Evolutionary conservation across 2,329 filamentous ascomycete species (phyloP).

Genomic region (Fusarium scirpi): DNA sequence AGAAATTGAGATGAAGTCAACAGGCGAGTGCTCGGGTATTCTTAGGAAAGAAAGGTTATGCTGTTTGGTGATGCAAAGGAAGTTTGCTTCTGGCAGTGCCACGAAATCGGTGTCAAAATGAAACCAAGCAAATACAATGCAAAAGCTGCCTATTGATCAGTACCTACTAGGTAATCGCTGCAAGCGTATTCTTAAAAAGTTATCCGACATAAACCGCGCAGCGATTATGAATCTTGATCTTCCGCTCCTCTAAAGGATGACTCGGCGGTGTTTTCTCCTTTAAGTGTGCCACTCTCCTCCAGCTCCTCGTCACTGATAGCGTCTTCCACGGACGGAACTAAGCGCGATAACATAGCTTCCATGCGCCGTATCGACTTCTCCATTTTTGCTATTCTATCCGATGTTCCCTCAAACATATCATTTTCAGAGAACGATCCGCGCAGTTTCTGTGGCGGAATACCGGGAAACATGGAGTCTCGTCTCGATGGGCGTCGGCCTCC

Average conservation of each 20-base stretch:
- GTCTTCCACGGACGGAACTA: slow-evolving; percentile 51
- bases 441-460: slow-evolving; percentile 60
- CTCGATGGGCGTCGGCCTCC: slow-evolving; percentile 54
- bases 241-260: slow-evolving; percentile 45
- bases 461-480: slow-evolving; percentile 69
- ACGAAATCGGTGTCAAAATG: slow-evolving; percentile 21
- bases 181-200: background rate
- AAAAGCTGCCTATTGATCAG: slow-evolving; percentile 9
- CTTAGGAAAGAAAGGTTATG: background rate
- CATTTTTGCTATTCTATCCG: slow-evolving; percentile 60
- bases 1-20: background rate
- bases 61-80: background rate
- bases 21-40: background rate
- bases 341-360: slow-evolving; percentile 59
- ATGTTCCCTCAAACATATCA: slow-evolving; percentile 59
- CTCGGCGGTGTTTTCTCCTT: slow-evolving; percentile 47
- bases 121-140: background rate
- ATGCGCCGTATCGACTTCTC: slow-evolving; percentile 64
- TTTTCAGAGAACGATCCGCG: slow-evolving; percentile 61
- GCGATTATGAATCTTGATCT: slow-evolving; percentile 18
- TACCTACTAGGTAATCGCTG: background rate
- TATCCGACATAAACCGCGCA: slow-evolving; percentile 12
- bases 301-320: slow-evolving; percentile 45
- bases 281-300: slow-evolving; percentile 48
- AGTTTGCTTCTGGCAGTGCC: slow-evolving; percentile 8